Conservation (phyloP, 257 asterid genomes). For the Salvia hispanica region DNA sequence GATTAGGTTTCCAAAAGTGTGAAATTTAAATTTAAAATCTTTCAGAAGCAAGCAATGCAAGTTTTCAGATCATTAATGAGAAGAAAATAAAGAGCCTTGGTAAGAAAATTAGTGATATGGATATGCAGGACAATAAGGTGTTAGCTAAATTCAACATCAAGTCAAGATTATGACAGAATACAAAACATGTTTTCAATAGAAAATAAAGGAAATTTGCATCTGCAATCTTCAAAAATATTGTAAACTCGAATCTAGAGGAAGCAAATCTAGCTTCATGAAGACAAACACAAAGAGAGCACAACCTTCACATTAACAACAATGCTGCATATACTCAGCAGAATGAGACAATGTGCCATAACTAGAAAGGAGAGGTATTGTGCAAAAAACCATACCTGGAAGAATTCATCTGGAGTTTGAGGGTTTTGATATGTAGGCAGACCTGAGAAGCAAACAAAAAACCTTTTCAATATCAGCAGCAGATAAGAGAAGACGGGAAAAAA, state of each 20-base stretch:
- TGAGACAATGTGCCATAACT: constrained; percentile 7
- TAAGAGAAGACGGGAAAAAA: constrained; percentile 1
- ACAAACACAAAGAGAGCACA: constrained; percentile 13
- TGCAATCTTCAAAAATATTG: neutral
- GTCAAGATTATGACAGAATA: neutral
- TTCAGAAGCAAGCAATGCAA: neutral
- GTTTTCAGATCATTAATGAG: constrained; percentile 8
- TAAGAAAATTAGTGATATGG: neutral
- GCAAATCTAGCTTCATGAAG: constrained; percentile 22
- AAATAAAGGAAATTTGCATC: neutral
- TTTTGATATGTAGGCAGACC: constrained; percentile 92
- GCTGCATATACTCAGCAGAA: neutral
- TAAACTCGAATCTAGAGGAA: constrained; percentile 14
- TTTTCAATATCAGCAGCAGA: constrained; percentile 15
- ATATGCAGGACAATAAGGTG: neutral
- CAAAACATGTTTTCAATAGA: constrained; percentile 5
- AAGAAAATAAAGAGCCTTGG: constrained; percentile 4
- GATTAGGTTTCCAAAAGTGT: constrained; percentile 7
- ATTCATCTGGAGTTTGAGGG: constrained; percentile 60
- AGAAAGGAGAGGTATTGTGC: constrained; percentile 5
- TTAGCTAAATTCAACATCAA: constrained; percentile 15
- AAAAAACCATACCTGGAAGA: constrained; percentile 59
- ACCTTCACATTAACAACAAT: constrained; percentile 9
- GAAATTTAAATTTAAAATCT: constrained; percentile 15
- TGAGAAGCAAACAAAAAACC: constrained; percentile 39